phyloP scores from a whole-genome alignment of 2,329 filamentous ascomycete species.

The Beauveria australis region DNA sequence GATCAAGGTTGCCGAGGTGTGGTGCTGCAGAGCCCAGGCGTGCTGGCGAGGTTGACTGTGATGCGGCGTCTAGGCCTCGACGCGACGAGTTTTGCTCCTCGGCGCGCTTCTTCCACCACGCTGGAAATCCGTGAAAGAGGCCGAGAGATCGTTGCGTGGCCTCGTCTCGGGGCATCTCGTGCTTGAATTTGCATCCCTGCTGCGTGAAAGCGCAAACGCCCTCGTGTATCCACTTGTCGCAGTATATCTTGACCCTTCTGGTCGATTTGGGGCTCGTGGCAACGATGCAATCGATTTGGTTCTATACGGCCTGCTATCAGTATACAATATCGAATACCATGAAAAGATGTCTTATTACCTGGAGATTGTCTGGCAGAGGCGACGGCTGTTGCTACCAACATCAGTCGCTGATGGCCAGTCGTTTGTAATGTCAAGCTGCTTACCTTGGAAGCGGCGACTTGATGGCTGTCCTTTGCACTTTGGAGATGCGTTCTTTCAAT shows the following conservation, averaged over 20 bases:
- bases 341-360: not conserved
- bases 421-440: constrained; percentile 15
- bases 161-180: constrained; percentile 73
- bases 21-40: not conserved
- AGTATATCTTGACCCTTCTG: constrained; percentile 61
- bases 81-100: constrained; percentile 25
- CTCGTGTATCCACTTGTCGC: constrained; percentile 82
- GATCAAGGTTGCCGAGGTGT: not conserved
- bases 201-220: constrained; percentile 80
- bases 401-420: not conserved
- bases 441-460: constrained; percentile 32
- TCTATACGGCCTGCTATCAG: constrained; percentile 18
- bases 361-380: not conserved
- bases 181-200: constrained; percentile 81
- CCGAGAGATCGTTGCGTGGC: constrained; percentile 61
- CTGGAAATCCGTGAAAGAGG: constrained; percentile 55
- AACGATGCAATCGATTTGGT: constrained; percentile 27
- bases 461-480: constrained; percentile 29
- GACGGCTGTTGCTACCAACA: not conserved
- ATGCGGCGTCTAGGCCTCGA: not conserved
- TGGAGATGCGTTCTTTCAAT: constrained; percentile 29
- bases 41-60: not conserved
- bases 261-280: constrained; percentile 26
- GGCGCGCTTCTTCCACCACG: constrained; percentile 51
- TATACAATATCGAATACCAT: not conserved